Conservation (phyloP, 2,329 filamentous ascomycete species). For the Nemania bipapillata region DNA sequence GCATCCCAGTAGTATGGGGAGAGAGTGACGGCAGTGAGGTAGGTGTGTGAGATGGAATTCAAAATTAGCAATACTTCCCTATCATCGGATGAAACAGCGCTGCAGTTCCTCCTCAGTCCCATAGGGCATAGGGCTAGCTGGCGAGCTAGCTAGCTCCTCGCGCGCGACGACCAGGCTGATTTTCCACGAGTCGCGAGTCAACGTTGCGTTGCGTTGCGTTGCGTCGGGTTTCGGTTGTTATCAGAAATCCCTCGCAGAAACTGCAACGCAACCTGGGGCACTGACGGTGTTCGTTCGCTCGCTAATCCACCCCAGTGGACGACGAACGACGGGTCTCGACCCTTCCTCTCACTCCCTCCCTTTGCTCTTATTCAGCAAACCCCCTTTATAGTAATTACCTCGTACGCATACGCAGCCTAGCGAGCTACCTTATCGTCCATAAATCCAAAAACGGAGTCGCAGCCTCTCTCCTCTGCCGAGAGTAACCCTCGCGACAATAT, state of each 20-base stretch:
- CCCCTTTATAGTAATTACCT: too few relatives aligned
- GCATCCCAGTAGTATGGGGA: not conserved
- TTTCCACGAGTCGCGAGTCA: constrained; percentile 18
- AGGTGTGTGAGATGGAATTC: constrained; percentile 25
- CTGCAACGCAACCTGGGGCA: constrained; percentile 9
- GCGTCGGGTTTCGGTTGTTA: constrained; percentile 17
- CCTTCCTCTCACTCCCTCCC: constrained; percentile 3
- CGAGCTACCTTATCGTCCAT: not conserved
- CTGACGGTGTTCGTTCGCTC: constrained; percentile 9
- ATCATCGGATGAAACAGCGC: constrained; percentile 10
- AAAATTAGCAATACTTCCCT: constrained; percentile 32
- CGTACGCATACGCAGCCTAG: too few relatives aligned
- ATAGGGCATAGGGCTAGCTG: constrained; percentile 16
- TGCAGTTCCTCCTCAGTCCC: not conserved
- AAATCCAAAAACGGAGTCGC: not conserved
- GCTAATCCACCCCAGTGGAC: constrained; percentile 14
- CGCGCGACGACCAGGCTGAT: constrained; percentile 10
- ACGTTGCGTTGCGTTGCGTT: constrained; percentile 11
- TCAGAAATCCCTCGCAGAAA: constrained; percentile 28
- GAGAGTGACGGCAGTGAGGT: constrained; percentile 5
- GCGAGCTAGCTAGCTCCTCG: constrained; percentile 10
- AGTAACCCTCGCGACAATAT: constrained; percentile 8
- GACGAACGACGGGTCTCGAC: constrained; percentile 14
- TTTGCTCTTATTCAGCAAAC: constrained; percentile 16
- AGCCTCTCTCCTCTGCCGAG: constrained; percentile 7